Base-by-base conservation (phyloP, 2,329 filamentous ascomycete species). In the Colletotrichum scovillei region DNA sequence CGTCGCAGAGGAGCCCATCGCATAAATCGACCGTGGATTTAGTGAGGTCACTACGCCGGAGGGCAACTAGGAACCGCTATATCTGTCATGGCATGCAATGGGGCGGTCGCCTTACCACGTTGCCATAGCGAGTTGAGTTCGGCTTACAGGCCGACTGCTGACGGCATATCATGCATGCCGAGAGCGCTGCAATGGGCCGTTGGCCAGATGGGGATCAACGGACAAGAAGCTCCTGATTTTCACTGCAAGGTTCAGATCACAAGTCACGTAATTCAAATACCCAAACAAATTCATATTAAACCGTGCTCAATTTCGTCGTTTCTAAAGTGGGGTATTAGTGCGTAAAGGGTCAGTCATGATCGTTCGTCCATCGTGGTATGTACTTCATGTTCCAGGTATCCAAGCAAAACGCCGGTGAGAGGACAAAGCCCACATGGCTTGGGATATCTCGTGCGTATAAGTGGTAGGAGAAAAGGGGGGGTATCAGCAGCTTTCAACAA, bases 1-100 rank as follows among this genome's bases (percentile, higher is more conserved):
- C 78, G 95, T 98, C 76, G 95, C 95, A 2, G 94, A 96, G 81
- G 97, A 99, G 88, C 92, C 94, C 52, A 91, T 82, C 75, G 68
- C 65, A 46, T 86, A 79, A 80, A 38, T 42, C 38, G 22, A 16
- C 26, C n/a, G 24, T 42, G 60, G 14, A 49, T 32, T 5, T n/a
- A 8, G n/a, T 38, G 42, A 55, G 30, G 24, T 46, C 35, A 24
- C 19, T n/a, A 59, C 19, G 30, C 22, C 30, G 58, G 42, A 30
- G 16, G 67, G 14, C 16, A 49, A 26, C 30, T 42, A 58, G 32
- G 32, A 62, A 56, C n/a, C 24, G 57, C 53, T 55, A 30, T 28
- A 35, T 24, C 26, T 32, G 42, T 28, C 24, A 35, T 24, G n/a
- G 30, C 32, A 42, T n/a, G 19, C n/a, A 55, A 56, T 58, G 35